Conservation (phyloP, 306 rosid species). For the Bauhinia variegata region DNA sequence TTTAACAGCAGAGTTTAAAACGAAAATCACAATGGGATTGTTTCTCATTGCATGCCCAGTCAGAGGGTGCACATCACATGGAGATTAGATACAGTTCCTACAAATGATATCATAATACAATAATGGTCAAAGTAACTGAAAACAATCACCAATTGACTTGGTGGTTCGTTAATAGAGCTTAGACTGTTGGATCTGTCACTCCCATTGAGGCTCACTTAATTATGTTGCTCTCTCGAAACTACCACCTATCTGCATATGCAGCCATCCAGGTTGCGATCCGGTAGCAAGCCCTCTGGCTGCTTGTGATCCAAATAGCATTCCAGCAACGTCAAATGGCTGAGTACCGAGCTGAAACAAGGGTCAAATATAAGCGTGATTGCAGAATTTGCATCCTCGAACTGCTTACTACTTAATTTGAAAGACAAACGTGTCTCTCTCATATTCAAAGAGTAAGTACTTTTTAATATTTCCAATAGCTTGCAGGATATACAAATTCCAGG, state of each 20-base stretch:
- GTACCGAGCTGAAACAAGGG: constrained; percentile 52
- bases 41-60: constrained; percentile 37
- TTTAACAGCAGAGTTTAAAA: neutral
- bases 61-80: too few species aligned
- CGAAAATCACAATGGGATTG: constrained; percentile 35
- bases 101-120: constrained; percentile 35
- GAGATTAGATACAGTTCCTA: constrained; percentile 48
- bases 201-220: constrained; percentile 12
- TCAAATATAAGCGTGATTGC: constrained; percentile 26
- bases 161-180: too few species aligned
- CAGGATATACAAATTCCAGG: neutral
- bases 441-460: too few species aligned
- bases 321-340: constrained; percentile 71
- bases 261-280: constrained; percentile 75
- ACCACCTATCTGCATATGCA: constrained; percentile 89
- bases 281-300: constrained; percentile 63
- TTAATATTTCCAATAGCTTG: neutral
- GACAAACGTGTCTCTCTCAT: too few species aligned
- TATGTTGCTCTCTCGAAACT: constrained; percentile 69
- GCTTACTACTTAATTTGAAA: too few species aligned
- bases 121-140: too few species aligned
- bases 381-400: neutral
- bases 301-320: constrained; percentile 74
- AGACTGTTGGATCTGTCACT: too few species aligned
- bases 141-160: constrained; percentile 44